Evolutionary conservation across 139 green algal genomes (phyloP).

Genomic region (Volvox reticuliferus): DNA sequence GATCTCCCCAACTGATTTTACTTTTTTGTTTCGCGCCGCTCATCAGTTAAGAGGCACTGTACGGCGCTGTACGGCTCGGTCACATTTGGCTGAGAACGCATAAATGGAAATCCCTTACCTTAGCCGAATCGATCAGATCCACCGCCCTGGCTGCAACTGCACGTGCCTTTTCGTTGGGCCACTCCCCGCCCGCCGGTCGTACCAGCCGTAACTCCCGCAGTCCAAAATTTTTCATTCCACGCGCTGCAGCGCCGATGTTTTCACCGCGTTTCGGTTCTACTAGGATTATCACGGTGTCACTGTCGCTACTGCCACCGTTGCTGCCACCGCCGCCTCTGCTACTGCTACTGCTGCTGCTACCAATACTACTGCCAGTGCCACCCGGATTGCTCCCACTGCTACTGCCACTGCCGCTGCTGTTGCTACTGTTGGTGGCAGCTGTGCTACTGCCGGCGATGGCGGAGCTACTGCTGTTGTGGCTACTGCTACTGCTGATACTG

Average conservation of each 20-base stretch:
- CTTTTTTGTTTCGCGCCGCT: too few relatives aligned
- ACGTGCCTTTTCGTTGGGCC: constrained; percentile 37
- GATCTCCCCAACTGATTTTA: too few relatives aligned
- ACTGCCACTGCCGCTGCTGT: neutral
- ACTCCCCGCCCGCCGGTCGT: constrained; percentile 25
- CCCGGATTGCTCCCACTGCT: neutral
- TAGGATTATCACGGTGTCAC: constrained; percentile 6
- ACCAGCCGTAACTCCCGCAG: constrained; percentile 30
- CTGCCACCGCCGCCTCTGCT: neutral
- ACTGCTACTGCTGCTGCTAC: neutral
- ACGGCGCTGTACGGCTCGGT: too few relatives aligned
- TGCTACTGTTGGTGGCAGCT: neutral
- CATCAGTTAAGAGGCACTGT: too few relatives aligned
- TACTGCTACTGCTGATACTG: neutral
- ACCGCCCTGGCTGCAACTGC: constrained; percentile 19
- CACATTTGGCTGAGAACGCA: too few relatives aligned
- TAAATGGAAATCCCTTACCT: neutral
- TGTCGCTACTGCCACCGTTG: neutral
- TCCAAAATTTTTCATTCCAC: constrained; percentile 39
- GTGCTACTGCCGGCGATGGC: neutral
- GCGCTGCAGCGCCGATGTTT: constrained; percentile 29
- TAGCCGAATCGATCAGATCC: constrained; percentile 9
- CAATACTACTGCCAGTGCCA: neutral
- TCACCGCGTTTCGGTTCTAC: constrained; percentile 35
- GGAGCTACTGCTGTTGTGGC: neutral